Percentiles rank a stretch among this genome's conserved stretches.
phyloP scores from a whole-genome alignment of 108 stramenopile genomes.

The Nannochloropsis oceanica region DNA sequence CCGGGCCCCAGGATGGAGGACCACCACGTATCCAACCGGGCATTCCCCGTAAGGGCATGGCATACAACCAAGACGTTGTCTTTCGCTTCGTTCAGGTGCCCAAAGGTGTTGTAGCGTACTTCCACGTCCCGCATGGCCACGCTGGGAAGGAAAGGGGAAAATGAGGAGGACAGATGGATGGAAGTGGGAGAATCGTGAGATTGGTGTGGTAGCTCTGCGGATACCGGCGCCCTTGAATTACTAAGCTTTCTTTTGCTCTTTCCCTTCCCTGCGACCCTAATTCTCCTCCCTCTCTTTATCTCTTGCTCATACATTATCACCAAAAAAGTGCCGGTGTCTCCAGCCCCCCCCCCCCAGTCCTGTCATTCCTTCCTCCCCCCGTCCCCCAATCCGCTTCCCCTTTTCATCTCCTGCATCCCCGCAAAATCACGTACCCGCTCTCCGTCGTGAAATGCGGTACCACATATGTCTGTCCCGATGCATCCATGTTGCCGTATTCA shows the following conservation, averaged over 20 bases:
- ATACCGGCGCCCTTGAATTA: too few relatives aligned
- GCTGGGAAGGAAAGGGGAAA: not conserved
- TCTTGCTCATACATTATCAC: too few relatives aligned
- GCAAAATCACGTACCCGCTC: not conserved
- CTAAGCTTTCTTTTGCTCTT: too few relatives aligned
- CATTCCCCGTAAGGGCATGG: conserved; percentile 87
- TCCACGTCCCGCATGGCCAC: conserved; percentile 49
- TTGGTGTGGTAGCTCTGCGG: too few relatives aligned
- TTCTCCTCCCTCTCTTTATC: too few relatives aligned
- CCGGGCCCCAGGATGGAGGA: conserved; percentile 62
- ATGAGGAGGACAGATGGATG: too few relatives aligned
- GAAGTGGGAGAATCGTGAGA: too few relatives aligned
- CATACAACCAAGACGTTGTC: conserved; percentile 82
- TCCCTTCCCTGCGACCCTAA: too few relatives aligned
- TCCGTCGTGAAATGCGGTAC: not conserved
- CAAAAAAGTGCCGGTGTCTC: too few relatives aligned
- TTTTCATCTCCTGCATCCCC: not conserved
- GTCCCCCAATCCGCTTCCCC: too few relatives aligned
- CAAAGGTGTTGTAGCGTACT: conserved; percentile 77
- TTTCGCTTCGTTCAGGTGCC: conserved; percentile 50
- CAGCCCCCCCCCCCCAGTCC: not conserved
- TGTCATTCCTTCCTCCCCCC: too few relatives aligned
- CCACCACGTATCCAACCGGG: conserved; percentile 83
- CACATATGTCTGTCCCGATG: not conserved
- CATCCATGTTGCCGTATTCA: not conserved